phyloP scores from a whole-genome alignment of 2,329 filamentous ascomycete species.

The Cladophialophora immunda region DNA sequence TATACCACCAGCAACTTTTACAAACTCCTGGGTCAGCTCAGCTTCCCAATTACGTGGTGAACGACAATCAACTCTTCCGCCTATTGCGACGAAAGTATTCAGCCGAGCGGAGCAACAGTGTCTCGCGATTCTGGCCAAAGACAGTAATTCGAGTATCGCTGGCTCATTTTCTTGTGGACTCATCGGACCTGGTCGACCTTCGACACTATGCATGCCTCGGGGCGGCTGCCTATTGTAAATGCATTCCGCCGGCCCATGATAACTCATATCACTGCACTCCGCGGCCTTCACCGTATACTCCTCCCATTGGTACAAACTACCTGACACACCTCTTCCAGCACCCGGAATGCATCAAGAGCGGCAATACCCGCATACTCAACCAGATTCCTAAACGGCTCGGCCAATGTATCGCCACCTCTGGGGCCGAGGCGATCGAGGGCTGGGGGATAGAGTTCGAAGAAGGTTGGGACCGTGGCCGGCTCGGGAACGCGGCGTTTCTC shows the following conservation, averaged over 20 bases:
- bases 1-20: constrained; percentile 4
- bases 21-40: not conserved
- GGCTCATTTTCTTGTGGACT: not conserved
- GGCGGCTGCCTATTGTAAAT: not conserved
- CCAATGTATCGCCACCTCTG: not conserved
- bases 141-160: not conserved
- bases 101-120: no score
- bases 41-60: not conserved
- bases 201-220: not conserved
- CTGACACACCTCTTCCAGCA: not conserved
- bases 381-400: not conserved
- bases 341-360: not conserved
- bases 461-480: constrained; percentile 13
- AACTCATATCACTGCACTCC: not conserved
- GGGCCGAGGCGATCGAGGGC: not conserved
- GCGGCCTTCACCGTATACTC: not conserved
- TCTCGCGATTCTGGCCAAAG: not conserved
- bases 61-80: not conserved
- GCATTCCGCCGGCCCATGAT: not conserved
- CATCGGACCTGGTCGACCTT: not conserved
- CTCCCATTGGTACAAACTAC: not conserved
- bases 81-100: not conserved
- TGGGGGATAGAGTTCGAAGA: constrained; percentile 16
- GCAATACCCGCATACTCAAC: not conserved
- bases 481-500: not conserved